Conservation (phyloP, 2,329 filamentous ascomycete species). For the Colletotrichum sublineola region DNA sequence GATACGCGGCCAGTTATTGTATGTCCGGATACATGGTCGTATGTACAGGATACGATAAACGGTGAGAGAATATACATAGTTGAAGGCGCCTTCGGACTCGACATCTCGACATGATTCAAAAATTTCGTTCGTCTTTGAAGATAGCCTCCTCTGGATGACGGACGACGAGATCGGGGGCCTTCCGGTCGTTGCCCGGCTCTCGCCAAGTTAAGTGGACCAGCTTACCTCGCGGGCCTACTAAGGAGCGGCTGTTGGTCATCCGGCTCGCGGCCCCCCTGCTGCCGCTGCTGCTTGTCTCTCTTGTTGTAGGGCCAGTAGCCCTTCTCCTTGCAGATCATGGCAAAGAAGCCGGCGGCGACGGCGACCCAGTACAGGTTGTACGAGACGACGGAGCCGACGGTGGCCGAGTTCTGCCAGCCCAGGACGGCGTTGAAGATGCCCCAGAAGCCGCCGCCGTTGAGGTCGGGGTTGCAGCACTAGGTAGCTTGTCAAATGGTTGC, state of each 20-base stretch:
- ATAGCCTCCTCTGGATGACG: neutral
- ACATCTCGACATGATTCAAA: constrained; percentile 17
- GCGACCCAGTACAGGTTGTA: constrained; percentile 44
- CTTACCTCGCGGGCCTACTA: constrained; percentile 43
- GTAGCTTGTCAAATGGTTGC: constrained; percentile 46
- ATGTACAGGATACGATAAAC: constrained; percentile 28
- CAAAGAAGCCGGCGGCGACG: constrained; percentile 41
- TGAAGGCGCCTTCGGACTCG: constrained; percentile 31
- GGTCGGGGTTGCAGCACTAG: constrained; percentile 74
- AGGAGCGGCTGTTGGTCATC: constrained; percentile 42
- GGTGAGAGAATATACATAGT: neutral
- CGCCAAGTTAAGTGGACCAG: constrained; percentile 3
- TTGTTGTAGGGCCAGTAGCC: constrained; percentile 33
- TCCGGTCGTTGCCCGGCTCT: neutral
- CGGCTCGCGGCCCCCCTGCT: constrained; percentile 20
- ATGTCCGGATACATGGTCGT: constrained; percentile 16
- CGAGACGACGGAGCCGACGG: constrained; percentile 43
- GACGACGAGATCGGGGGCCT: neutral
- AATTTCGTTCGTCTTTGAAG: constrained; percentile 6
- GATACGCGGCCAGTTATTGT: constrained; percentile 6
- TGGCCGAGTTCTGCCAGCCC: constrained; percentile 62
- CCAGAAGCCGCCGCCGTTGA: constrained; percentile 77
- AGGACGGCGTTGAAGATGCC: constrained; percentile 80
- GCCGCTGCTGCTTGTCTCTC: constrained; percentile 16
- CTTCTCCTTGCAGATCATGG: constrained; percentile 42